A percentile compares a stretch with the other conserved stretches of the same genome.
Conservation (phyloP, 1,284 basidiomycete genomes). For the Ceratobasidium sp. region DNA sequence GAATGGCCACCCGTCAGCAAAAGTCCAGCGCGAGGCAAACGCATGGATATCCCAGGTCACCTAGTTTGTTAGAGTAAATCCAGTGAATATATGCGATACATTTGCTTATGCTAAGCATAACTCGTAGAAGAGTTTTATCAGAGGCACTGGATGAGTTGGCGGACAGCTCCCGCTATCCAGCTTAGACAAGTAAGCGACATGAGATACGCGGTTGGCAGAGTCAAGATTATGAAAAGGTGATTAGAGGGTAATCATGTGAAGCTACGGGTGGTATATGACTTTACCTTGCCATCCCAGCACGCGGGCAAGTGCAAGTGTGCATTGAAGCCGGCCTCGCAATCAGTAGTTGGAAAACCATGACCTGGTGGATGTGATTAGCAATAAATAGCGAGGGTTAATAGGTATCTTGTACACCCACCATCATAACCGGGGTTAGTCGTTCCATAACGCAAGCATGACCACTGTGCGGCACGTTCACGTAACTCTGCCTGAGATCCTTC, state of each 20-base stretch:
- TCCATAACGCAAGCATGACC: constrained; percentile 62
- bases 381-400: not conserved
- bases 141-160: constrained; percentile 61
- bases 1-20: constrained; percentile 61
- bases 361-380: not conserved
- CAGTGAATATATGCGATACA: too few species aligned
- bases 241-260: too few species aligned
- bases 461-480: constrained; percentile 61
- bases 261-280: not conserved
- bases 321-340: constrained; percentile 62
- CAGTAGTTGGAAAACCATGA: constrained; percentile 60
- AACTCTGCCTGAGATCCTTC: constrained; percentile 54
- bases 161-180: constrained; percentile 67
- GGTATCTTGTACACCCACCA: not conserved
- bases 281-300: constrained; percentile 66
- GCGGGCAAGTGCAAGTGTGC: constrained; percentile 57
- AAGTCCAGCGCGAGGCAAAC: constrained; percentile 60
- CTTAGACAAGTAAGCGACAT: constrained; percentile 57
- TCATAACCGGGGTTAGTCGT: constrained; percentile 54
- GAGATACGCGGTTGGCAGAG: constrained; percentile 57
- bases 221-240: constrained; percentile 3
- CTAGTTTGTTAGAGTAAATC: constrained; percentile 47
- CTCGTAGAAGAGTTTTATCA: constrained; percentile 67
- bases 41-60: constrained; percentile 63
- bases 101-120: constrained; percentile 50